Base-by-base conservation (phyloP, 768 basidiomycete species). In the Suillus paluster region DNA sequence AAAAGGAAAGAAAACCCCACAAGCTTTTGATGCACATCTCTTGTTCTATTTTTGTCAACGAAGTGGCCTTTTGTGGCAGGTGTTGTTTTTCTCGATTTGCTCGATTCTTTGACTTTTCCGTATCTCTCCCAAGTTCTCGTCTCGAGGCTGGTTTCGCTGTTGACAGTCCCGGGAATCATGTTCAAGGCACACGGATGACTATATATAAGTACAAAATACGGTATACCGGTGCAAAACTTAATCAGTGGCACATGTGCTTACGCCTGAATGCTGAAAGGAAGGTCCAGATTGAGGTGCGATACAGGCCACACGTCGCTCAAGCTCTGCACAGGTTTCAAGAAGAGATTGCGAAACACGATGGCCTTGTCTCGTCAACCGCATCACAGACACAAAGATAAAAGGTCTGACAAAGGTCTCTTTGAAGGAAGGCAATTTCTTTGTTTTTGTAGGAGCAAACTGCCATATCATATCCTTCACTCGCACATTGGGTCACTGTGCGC, bases 11-110 rank as follows among this genome's bases (percentile, higher is more conserved):
- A n/a, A n/a, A n/a, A n/a, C n/a, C n/a, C n/a, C n/a, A n/a, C 30
- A 30, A 30, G 30, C 30, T 30, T 30, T 30, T 6, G 6, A 30
- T 33, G 5, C 19, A 33, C 17, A 30, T 19, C 10, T 30, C 30
- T 55, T 55, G 54, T 27, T 55, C 17, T 7, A 5, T 19, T 25
- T 23, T 23, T 11, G 38, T 25, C 17, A 0, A 38, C 12, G 38
- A 30, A 38, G 38, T 14, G 12, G 11, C 19, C 49, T n/a, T 50
- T 50, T 50, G 33, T 19, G 49, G 49, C 19, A 50, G 17, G 23
- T 39, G 25, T 41, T 55, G 36, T 55, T 38, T 54, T 55, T 27
- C 36, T 38, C 23, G 38, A 21, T 52, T 53, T 52, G 49, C 14
- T 14, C n/a, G 21, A 17, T 4, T 27, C 38, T 39, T 55, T 39